phyloP scores from a whole-genome alignment of 495 filamentous ascomycete genomes.

The Penicillium angulare region DNA sequence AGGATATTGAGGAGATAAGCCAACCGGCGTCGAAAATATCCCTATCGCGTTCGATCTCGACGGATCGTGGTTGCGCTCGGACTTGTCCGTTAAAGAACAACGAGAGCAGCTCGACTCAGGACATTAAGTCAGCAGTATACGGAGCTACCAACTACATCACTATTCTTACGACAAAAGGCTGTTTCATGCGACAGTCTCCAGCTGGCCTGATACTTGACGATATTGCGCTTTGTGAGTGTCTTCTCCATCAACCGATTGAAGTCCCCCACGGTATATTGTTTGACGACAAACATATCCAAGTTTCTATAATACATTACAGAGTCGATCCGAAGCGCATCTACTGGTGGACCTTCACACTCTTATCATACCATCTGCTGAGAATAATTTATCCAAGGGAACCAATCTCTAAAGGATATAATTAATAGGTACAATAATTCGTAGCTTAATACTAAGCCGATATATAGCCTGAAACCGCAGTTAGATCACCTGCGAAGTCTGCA shows the following conservation, averaged over 20 bases:
- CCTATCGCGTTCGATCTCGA: conserved; percentile 2
- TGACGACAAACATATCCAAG: too few species aligned
- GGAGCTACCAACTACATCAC: conserved; percentile 1
- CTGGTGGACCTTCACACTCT: conserved; percentile 2
- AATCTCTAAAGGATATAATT: conserved; percentile 3
- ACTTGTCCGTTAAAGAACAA: conserved; percentile 1
- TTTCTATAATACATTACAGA: not conserved
- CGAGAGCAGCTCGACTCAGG: conserved; percentile 3
- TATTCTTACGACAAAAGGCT: conserved; percentile 1
- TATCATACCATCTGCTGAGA: conserved; percentile 4
- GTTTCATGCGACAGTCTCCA: too few species aligned
- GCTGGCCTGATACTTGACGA: too few species aligned
- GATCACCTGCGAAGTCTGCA: conserved; percentile 1
- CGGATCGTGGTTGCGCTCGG: too few species aligned
- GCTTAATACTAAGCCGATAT: conserved; percentile 6
- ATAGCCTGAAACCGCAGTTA: conserved; percentile 1
- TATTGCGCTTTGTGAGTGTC: too few species aligned
- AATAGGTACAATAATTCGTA: conserved; percentile 4
- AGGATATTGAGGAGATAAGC: not conserved
- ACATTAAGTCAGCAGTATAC: conserved; percentile 2
- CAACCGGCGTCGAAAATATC: conserved; percentile 3
- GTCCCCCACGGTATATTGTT: too few species aligned
- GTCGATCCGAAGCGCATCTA: conserved; percentile 4
- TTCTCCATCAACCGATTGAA: too few species aligned
- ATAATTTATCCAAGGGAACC: conserved; percentile 3